These are phyloP conservation scores for Coemansia sp. DNA, from an alignment of 192 early-diverging fungal species.

Conservation along the genomic window DNA sequence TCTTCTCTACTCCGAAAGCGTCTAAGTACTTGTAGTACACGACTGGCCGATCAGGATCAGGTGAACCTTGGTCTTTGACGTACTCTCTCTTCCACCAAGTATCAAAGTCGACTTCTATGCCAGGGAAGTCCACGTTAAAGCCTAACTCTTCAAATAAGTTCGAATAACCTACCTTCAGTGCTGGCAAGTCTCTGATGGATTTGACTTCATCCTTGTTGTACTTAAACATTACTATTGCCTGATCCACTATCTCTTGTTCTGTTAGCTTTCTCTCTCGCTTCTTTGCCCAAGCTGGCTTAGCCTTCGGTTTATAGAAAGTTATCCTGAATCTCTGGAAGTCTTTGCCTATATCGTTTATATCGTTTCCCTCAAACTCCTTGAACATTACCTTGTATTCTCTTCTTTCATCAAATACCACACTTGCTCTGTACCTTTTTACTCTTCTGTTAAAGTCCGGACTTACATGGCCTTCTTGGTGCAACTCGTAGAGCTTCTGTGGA, in stretches of 20 bases:
- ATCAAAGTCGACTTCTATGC: not conserved
- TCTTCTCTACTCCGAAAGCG: not conserved
- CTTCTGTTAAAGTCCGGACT: not conserved
- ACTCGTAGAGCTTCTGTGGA: constrained; percentile 12
- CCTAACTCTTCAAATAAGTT: not conserved
- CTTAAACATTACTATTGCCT: not conserved
- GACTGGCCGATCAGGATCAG: not conserved
- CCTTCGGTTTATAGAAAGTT: not conserved
- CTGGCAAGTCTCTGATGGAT: not conserved
- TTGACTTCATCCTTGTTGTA: not conserved
- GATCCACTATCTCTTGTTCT: not conserved
- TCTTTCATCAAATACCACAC: not conserved
- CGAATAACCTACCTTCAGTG: not conserved
- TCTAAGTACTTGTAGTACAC: not conserved
- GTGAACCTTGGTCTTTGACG: not conserved
- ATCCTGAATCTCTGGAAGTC: not conserved
- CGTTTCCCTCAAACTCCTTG: constrained; percentile 3
- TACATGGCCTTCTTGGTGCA: not conserved
- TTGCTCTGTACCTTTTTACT: not conserved
- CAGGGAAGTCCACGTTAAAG: not conserved
- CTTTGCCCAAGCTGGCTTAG: not conserved
- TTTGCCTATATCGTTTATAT: not conserved
- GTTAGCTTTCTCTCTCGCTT: not conserved
- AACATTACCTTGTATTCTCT: constrained; percentile 5
- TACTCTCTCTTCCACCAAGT: not conserved